These are phyloP conservation scores for Amanita rubescens DNA, from an alignment of 768 basidiomycete genomes.

Conservation along the genomic window DNA sequence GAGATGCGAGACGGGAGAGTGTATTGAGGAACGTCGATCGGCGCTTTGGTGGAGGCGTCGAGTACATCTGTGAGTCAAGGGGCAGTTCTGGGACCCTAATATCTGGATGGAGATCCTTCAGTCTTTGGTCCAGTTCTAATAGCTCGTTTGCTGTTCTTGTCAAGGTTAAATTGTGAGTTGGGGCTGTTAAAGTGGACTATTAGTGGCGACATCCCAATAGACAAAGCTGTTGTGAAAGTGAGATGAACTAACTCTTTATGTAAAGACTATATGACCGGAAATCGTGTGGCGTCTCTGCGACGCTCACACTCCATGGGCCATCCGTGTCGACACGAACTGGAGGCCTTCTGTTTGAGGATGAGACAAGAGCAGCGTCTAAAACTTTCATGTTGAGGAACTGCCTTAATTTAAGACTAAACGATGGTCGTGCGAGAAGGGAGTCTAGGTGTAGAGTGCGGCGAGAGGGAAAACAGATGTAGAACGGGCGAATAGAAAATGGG, in stretches of 20 bases:
- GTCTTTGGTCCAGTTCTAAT: conserved; percentile 75
- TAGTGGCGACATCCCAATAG: not conserved
- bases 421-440: not conserved
- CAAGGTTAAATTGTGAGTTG: conserved; percentile 85
- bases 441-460: not conserved
- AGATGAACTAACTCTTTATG: conserved; percentile 72
- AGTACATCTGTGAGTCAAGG: conserved; percentile 47
- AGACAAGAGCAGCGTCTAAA: conserved; percentile 23
- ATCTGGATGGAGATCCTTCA: conserved; percentile 55
- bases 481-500: not conserved
- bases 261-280: conserved; percentile 71
- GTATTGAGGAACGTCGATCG: conserved; percentile 84
- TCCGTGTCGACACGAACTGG: conserved; percentile 64
- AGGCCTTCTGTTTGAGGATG: conserved; percentile 36
- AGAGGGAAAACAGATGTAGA: not conserved
- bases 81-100: conserved; percentile 55
- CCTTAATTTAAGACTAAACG: not conserved
- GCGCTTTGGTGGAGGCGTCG: conserved; percentile 53
- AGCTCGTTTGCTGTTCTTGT: conserved; percentile 72
- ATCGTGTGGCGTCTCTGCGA: conserved; percentile 79
- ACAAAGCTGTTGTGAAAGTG: conserved; percentile 3
- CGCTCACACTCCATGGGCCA: conserved; percentile 82
- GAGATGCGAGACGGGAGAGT: conserved; percentile 75
- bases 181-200: conserved; percentile 39
- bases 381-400: conserved; percentile 3